These are phyloP conservation scores for Irpex lacteus DNA, from an alignment of 1,284 basidiomycete species.

Conservation along the genomic window DNA sequence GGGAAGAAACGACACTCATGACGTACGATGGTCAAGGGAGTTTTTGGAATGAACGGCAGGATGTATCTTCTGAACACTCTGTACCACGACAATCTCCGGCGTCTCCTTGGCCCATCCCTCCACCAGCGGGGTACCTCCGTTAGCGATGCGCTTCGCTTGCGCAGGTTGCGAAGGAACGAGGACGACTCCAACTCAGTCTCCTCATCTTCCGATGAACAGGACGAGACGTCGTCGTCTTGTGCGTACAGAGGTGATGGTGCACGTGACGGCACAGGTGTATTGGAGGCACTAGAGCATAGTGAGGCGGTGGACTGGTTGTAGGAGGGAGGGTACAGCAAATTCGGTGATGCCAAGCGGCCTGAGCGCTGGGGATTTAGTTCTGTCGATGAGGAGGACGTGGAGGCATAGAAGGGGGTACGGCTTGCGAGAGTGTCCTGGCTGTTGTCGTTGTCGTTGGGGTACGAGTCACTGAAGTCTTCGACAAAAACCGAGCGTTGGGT, in stretches of 20 bases:
- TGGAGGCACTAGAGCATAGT: constrained; percentile 30
- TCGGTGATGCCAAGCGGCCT: constrained; percentile 16
- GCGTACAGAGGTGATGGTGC: constrained; percentile 33
- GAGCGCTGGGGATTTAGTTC: constrained; percentile 23
- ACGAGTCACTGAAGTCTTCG: constrained; percentile 21
- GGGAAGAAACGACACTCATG: neutral
- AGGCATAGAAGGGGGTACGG: constrained; percentile 21
- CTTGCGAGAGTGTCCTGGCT: constrained; percentile 11
- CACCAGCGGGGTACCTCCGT: constrained; percentile 35
- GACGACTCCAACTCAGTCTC: constrained; percentile 62
- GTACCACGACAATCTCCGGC: constrained; percentile 44
- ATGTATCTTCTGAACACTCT: constrained; percentile 54
- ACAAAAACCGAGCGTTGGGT: constrained; percentile 13
- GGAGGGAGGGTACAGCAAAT: constrained; percentile 24
- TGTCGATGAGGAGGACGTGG: constrained; percentile 19
- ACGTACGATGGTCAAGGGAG: constrained; percentile 78
- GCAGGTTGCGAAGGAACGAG: constrained; percentile 33
- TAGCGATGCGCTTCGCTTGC: constrained; percentile 30
- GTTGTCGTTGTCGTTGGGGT: constrained; percentile 10
- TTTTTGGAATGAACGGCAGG: constrained; percentile 76
- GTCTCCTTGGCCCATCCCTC: constrained; percentile 28
- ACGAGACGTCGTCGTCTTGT: constrained; percentile 39
- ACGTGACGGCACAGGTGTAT: constrained; percentile 36
- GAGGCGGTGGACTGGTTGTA: constrained; percentile 22
- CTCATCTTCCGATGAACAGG: constrained; percentile 49